Evolutionary conservation across 495 filamentous ascomycete species (phyloP), one percentile per base, ranked within the genome.

Genomic region (Penicillium salamii): DNA sequence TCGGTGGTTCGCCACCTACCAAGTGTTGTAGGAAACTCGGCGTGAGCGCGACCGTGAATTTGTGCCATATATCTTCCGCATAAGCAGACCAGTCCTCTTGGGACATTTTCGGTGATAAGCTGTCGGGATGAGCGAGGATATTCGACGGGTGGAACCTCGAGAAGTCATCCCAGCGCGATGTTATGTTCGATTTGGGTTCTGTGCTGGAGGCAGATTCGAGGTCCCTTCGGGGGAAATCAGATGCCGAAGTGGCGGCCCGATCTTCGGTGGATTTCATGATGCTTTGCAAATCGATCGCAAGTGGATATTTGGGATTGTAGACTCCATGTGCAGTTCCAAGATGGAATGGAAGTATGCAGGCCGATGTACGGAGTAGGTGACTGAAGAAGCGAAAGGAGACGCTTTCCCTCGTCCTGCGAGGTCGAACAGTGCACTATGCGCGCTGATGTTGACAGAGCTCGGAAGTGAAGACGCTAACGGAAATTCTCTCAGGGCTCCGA

Each of bases 11-110:
- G 13, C 63, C 66, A 3, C 73, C 73, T 1, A 76, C 61, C 41
- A 53, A 65, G 15, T 65, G 65, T 38, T 76, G 71, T 3, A 71
- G 42, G 42, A 67, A 76, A 39, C 70, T 75, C 11, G 73, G 73
- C 3, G 68, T 68, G 29, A 72, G 53, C 9, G 54, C 61, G 17
- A 75, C 60, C 4, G 55, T 58, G 42, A 76, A 43, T 28, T 61
- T 63, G n/a, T 62, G 59, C 15, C 61, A 62, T 48, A 42, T 50
- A 9, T 52, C 44, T 38, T 68, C 67, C 2, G 61, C 26, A 46
- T 51, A 53, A 17, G 57, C 59, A 20, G 61, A 45, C 64, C 67
- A 72, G 49, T 69, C 55, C 15, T 65, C 55, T 23, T 69, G 52
- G 21, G 63, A 46, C 31, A 56, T 28, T 7, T 59, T 44, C 31